Evolutionary conservation across 2,329 filamentous ascomycete species (phyloP), one percentile per base, ranked within the genome.

Genomic region (Fusarium aywerte): DNA sequence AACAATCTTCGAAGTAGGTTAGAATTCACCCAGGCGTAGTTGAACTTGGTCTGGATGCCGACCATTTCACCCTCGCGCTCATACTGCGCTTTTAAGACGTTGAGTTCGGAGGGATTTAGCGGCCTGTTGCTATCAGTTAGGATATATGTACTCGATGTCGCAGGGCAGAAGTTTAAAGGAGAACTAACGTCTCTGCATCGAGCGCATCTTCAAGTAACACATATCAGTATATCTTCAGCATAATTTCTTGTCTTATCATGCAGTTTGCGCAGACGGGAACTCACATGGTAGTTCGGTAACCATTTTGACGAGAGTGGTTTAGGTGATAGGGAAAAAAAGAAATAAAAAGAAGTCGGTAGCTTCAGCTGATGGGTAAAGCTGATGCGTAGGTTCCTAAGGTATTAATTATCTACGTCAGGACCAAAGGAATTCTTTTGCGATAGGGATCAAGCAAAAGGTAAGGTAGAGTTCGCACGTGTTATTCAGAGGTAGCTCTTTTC

Each of bases 61-160:
- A 97, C 95, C 84, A 97, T 96, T 75, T 97, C 92, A 71, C 95
- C 96, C 82, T 99, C 96, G 78, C 97, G 97, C 78, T 98, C 95
- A 78, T 96, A 99, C 79, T 99, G 96, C 62, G 92, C 85, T 69
- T 95, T 92, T 53, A 99, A 86, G 66, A 98, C 96, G 79, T 94
- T 90, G 62, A 99, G 90, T 81, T 99, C 96, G 49, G 92, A 91
- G 57, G 92, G 89, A 81, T 96, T 96, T 67, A 99, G 87, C 71
- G 96, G 92, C 77, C 93, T 96, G 72, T 70, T 55, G 53, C 55
- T 40, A 53, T 43, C 16, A 51, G 59, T 59, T 53, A 62, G 49
- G 49, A 51, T 36, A 55, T 52, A 33, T 36, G 49, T 53, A 48
- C 25, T 21, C 44, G 21, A 27, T 20, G 35, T 39, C 21, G 25